Evolutionary conservation across 2,329 filamentous ascomycete species (phyloP).

Genomic region (Trichoderma koningii): DNA sequence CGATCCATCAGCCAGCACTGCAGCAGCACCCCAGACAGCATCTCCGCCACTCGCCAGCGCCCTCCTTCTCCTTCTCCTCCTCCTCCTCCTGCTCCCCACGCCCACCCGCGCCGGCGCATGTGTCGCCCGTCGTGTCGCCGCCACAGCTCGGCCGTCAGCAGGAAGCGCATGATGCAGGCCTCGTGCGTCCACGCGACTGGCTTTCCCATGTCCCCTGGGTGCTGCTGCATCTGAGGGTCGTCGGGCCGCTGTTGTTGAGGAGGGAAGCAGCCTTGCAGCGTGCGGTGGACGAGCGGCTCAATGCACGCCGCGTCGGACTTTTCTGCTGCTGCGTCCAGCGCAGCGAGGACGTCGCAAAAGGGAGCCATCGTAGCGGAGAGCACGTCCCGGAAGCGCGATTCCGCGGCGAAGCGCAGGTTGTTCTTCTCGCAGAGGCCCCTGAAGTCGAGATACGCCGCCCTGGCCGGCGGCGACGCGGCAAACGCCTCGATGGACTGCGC

Average conservation of each 20-base stretch:
- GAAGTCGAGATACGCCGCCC: constrained; percentile 33
- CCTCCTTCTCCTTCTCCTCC: background rate
- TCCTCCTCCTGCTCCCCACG: constrained; percentile 23
- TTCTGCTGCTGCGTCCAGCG: background rate
- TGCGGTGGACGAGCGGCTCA: background rate
- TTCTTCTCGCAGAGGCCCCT: background rate
- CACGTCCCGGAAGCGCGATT: background rate
- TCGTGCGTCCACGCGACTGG: constrained; percentile 4
- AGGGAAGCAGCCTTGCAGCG: background rate
- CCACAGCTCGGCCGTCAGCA: constrained; percentile 35
- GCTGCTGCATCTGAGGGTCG: background rate
- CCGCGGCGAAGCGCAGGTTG: background rate
- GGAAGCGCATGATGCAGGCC: constrained; percentile 32
- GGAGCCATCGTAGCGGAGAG: background rate
- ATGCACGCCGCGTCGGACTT: background rate
- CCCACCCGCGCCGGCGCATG: constrained; percentile 33
- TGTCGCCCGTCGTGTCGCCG: constrained; percentile 29
- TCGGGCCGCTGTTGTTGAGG: background rate
- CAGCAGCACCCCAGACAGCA: constrained; percentile 30
- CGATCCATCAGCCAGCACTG: constrained; percentile 33
- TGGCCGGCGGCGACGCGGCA: constrained; percentile 34
- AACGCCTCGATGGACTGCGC: constrained; percentile 32
- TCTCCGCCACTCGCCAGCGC: constrained; percentile 28
- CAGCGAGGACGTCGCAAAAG: constrained; percentile 5
- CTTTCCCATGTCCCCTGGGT: background rate